Evolutionary conservation across 345 rosid species (phyloP), one percentile per base, ranked within the genome.

Genomic region (Camelina hispida): DNA sequence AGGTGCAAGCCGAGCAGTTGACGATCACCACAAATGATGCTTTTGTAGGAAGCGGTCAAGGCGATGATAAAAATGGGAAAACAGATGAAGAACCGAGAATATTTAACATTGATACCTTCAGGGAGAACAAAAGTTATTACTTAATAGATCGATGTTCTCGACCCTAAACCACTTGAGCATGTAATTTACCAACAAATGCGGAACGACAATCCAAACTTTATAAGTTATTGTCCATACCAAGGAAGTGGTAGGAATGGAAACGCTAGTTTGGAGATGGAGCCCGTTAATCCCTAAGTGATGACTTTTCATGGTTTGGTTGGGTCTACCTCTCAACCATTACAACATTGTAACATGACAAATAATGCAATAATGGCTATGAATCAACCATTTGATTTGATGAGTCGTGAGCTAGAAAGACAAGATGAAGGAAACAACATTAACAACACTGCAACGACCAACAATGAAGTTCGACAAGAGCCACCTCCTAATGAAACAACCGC

Each of bases 141-240:
- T 58, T 77, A 34, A 8, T 77, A 18, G 80, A 71, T 58, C 16
- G 40, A 59, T 77, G 80, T 50, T 34, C 46, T 54, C 0, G 14
- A 48, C 14, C 32, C 35, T 2, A 16, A 15, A 4, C 35, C 9
- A 0, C 20, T 20, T 42, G 38, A 18, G 16, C 40, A 15, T 60
- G 16, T 13, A 1, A 11, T 10, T 3, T 54, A 40, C 5, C 61
- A 38, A 5, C 11, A 11, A 15, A 2, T 1, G 8, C 4, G 11
- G 71, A 64, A 23, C 16, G 32, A n/a, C 18, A 28, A 51, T 56
- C 9, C 17, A 44, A 14, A 22, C 54, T 12, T 3, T 57, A 2
- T 6, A 42, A 48, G 46, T 0, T 37, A 57, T n/a, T 51, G 14
- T 75, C 55, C 8, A 0, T 37, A 17, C 52, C 71, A 70, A 64